These are phyloP conservation scores for Syncephalis fuscata DNA, from an alignment of 371 early-diverging fungal species.

Conservation along the genomic window DNA sequence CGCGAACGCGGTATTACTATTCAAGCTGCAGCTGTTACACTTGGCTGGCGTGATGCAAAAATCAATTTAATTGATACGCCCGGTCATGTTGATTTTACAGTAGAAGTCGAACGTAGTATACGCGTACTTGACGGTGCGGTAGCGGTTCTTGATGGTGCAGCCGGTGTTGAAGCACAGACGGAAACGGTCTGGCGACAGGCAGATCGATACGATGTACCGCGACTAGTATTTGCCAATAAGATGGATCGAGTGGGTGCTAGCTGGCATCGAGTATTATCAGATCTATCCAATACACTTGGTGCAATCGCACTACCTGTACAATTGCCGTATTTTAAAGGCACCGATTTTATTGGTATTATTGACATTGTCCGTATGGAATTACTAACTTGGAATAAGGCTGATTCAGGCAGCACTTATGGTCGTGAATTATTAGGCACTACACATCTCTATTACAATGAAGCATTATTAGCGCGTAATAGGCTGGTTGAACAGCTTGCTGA, in stretches of 20 bases:
- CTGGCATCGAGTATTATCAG: constrained; percentile 36
- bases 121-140: constrained; percentile 91
- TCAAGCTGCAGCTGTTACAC: constrained; percentile 85
- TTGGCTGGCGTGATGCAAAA: constrained; percentile 69
- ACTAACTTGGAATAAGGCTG: constrained; percentile 36
- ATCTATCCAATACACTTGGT: constrained; percentile 45
- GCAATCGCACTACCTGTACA: constrained; percentile 56
- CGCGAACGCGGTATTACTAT: constrained; percentile 93
- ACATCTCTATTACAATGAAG: constrained; percentile 21
- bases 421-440: constrained; percentile 1
- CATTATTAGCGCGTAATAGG: constrained; percentile 28
- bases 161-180: constrained; percentile 96
- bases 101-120: constrained; percentile 87
- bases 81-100: constrained; percentile 92
- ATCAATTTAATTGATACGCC: constrained; percentile 94
- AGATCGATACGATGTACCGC: constrained; percentile 62
- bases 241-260: constrained; percentile 79
- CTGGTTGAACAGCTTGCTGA: constrained; percentile 77
- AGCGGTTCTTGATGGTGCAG: constrained; percentile 78
- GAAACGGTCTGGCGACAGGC: constrained; percentile 88
- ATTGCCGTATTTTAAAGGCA: constrained; percentile 27
- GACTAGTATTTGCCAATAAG: constrained; percentile 86
- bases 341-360: constrained; percentile 34
- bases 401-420: constrained; percentile 8
- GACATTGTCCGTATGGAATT: constrained; percentile 67